Evolutionary conservation across 2,329 filamentous ascomycete species (phyloP).

Genomic region (Penicillium sp.): DNA sequence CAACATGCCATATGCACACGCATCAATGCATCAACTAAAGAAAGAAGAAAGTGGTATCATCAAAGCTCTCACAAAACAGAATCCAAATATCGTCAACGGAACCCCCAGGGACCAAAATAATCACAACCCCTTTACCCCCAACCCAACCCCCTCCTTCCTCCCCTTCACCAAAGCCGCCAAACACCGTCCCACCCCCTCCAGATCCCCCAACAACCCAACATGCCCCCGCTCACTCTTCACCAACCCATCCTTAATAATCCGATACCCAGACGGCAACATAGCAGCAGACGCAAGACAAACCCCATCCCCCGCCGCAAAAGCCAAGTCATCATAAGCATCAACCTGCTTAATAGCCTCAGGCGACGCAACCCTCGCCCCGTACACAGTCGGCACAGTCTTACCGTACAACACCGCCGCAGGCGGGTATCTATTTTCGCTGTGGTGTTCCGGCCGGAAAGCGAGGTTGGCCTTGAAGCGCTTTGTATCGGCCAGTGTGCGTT

Average conservation of each 20-base stretch:
- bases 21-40: too few relatives aligned
- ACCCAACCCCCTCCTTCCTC: slow-evolving; percentile 67
- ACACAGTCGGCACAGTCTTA: slow-evolving; percentile 81
- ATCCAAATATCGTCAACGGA: too few relatives aligned
- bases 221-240: slow-evolving; percentile 81
- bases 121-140: slow-evolving; percentile 42
- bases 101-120: too few relatives aligned
- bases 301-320: slow-evolving; percentile 83
- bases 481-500: slow-evolving; percentile 66
- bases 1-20: not conserved
- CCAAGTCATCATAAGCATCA: slow-evolving; percentile 80
- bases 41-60: slow-evolving; percentile 21
- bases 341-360: slow-evolving; percentile 69
- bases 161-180: slow-evolving; percentile 65
- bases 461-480: slow-evolving; percentile 74
- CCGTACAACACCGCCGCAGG: slow-evolving; percentile 80
- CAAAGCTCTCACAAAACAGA: slow-evolving; percentile 5
- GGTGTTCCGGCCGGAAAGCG: slow-evolving; percentile 57
- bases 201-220: slow-evolving; percentile 78
- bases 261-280: slow-evolving; percentile 78
- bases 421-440: slow-evolving; percentile 69
- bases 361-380: slow-evolving; percentile 69
- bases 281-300: slow-evolving; percentile 82
- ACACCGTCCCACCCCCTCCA: slow-evolving; percentile 74
- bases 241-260: slow-evolving; percentile 66